These are phyloP conservation scores for Talaromyces amestolkiae DNA, from an alignment of 2,329 filamentous ascomycete species.

Conservation along the genomic window DNA sequence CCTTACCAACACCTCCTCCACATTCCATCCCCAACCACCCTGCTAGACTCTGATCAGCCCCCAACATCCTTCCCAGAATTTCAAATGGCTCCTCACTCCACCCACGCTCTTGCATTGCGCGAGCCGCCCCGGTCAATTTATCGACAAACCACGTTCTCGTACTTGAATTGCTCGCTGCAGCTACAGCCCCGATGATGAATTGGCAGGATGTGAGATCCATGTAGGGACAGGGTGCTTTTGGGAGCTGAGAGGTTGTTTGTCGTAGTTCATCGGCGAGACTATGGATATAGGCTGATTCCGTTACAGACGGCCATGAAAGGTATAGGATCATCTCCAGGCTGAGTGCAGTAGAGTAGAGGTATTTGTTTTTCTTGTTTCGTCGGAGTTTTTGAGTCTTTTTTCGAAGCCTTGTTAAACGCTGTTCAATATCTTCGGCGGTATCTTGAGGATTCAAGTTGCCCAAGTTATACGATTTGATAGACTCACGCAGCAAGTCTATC, in stretches of 20 bases:
- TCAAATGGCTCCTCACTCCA: conserved; percentile 20
- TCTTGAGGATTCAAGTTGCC: background rate
- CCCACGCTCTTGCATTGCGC: conserved; percentile 21
- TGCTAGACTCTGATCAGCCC: background rate
- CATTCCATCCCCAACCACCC: background rate
- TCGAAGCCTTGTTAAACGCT: background rate
- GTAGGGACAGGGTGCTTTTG: conserved; percentile 23
- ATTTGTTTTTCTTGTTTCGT: background rate
- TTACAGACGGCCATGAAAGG: background rate
- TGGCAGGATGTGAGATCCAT: conserved; percentile 27
- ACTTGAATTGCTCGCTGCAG: conserved; percentile 21
- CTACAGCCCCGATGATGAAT: conserved; percentile 26
- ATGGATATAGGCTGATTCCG: background rate
- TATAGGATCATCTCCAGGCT: conserved; percentile 1
- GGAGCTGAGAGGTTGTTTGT: conserved; percentile 19
- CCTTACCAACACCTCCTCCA: background rate
- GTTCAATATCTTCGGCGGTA: background rate
- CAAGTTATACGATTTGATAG: background rate
- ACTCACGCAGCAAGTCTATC: background rate
- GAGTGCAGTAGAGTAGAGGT: background rate
- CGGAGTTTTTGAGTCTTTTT: background rate
- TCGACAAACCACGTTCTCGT: conserved; percentile 26
- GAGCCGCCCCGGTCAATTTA: conserved; percentile 20
- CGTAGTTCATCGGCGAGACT: conserved; percentile 22
- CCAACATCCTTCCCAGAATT: conserved; percentile 3